Percentiles rank a stretch among this genome's conserved stretches.
Evolutionary conservation across 2,329 filamentous ascomycete genomes (phyloP).

Genomic region (Neurospora sp.): DNA sequence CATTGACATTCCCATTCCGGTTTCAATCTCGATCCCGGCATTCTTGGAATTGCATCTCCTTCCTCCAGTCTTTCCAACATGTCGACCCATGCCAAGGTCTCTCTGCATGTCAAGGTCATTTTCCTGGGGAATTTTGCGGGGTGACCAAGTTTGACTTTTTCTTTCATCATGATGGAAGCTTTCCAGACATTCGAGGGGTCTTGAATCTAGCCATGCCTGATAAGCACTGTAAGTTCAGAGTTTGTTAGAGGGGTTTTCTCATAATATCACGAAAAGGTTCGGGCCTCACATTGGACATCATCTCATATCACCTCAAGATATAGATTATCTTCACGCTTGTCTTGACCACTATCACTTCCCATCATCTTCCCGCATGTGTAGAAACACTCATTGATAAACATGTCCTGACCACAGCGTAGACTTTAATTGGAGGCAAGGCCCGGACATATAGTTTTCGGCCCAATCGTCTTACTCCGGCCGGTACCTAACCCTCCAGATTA

Average conservation of each 20-base stretch:
- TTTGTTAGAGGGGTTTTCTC: background rate
- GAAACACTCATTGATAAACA: background rate
- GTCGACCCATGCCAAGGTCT: background rate
- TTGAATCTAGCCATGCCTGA: background rate
- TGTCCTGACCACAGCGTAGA: background rate
- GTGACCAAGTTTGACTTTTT: background rate
- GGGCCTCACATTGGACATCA: background rate
- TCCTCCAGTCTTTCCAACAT: background rate
- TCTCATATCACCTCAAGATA: background rate
- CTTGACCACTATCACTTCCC: background rate
- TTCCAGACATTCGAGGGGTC: background rate
- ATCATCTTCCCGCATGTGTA: background rate
- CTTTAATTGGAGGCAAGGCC: background rate
- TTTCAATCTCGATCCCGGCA: background rate
- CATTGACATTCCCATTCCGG: background rate
- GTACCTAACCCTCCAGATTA: background rate
- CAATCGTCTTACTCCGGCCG: background rate
- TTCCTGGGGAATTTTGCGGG: background rate
- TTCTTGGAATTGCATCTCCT: background rate
- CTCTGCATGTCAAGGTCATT: background rate
- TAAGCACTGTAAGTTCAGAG: background rate
- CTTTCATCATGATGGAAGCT: background rate
- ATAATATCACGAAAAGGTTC: background rate
- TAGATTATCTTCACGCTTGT: background rate
- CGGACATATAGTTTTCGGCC: background rate